Percentiles rank a stretch among this genome's conserved stretches.
phyloP scores from a whole-genome alignment of 805 yeast genomes.

The Kuraishia piskuri region DNA sequence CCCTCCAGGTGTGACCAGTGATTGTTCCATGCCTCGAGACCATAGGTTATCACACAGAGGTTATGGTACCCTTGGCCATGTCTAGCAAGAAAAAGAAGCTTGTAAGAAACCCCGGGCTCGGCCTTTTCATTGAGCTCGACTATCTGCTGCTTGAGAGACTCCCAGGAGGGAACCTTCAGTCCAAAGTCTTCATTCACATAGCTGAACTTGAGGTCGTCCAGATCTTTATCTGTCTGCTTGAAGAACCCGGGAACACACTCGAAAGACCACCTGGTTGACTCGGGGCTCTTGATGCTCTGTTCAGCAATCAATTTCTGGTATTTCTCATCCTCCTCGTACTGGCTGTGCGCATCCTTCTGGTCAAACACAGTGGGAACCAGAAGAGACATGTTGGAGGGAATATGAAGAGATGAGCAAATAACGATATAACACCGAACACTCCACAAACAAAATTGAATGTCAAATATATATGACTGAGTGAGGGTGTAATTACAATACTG shows the following conservation, averaged over 20 bases:
- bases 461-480: too few species aligned
- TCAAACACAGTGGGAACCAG: constrained; percentile 9
- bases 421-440: too few species aligned
- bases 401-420: neutral
- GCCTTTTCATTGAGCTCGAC: constrained; percentile 26
- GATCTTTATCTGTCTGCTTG: constrained; percentile 31
- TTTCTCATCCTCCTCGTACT: constrained; percentile 10
- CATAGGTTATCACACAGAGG: constrained; percentile 43
- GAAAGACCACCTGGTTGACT: constrained; percentile 31
- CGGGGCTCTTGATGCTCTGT: constrained; percentile 11
- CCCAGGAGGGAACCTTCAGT: constrained; percentile 31
- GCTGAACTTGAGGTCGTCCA: constrained; percentile 39
- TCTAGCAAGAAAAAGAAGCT: constrained; percentile 46
- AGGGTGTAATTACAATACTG: too few species aligned
- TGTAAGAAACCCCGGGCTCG: constrained; percentile 30
- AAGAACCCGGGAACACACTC: constrained; percentile 42
- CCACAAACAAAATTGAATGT: too few species aligned
- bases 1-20: constrained; percentile 45
- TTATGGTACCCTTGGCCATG: constrained; percentile 71
- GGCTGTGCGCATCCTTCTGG: constrained; percentile 18
- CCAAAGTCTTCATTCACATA: constrained; percentile 37
- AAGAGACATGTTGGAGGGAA: neutral
- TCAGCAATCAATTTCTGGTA: constrained; percentile 8
- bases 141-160: constrained; percentile 22
- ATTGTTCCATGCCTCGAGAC: constrained; percentile 45